Percentiles rank a stretch among this genome's conserved stretches.
phyloP scores from a whole-genome alignment of 2,329 filamentous ascomycete species.

The Tolypocladium sp. region DNA sequence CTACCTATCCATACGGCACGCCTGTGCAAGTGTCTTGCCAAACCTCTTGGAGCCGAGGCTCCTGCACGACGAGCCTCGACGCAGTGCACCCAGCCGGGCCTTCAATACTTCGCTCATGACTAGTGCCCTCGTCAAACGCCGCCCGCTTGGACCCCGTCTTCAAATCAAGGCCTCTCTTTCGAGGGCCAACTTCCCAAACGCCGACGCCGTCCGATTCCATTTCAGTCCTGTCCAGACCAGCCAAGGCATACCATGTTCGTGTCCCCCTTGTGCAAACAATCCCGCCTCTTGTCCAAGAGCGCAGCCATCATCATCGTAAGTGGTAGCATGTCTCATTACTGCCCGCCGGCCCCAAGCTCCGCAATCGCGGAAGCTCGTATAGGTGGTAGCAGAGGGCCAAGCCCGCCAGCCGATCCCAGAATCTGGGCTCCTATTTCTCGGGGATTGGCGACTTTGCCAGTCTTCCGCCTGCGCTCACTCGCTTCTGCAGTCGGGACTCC shows the following conservation, averaged over 20 bases:
- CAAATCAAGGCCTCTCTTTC: background rate
- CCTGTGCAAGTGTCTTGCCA: background rate
- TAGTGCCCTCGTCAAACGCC: background rate
- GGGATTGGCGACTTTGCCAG: slow-evolving; percentile 57
- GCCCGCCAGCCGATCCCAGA: slow-evolving; percentile 29
- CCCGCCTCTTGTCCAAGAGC: slow-evolving; percentile 2
- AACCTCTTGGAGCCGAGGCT: background rate
- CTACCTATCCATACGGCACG: slow-evolving; percentile 6
- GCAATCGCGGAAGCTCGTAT: slow-evolving; percentile 17
- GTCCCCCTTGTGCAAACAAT: background rate
- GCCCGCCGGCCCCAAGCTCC: slow-evolving; percentile 10
- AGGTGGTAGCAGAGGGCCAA: slow-evolving; percentile 26
- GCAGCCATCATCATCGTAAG: slow-evolving; percentile 2
- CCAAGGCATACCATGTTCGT: background rate
- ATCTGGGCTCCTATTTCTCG: slow-evolving; percentile 43
- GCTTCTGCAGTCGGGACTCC: slow-evolving; percentile 65
- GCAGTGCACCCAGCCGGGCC: background rate
- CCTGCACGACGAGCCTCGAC: background rate
- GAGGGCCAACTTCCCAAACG: background rate
- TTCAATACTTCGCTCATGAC: background rate
- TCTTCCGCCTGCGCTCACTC: slow-evolving; percentile 67
- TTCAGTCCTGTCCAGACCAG: background rate
- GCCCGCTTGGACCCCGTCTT: background rate
- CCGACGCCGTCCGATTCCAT: background rate
- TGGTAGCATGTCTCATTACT: slow-evolving; percentile 7